phyloP scores from a whole-genome alignment of 2,329 filamentous ascomycete species.

The Aspergillus awamori region DNA sequence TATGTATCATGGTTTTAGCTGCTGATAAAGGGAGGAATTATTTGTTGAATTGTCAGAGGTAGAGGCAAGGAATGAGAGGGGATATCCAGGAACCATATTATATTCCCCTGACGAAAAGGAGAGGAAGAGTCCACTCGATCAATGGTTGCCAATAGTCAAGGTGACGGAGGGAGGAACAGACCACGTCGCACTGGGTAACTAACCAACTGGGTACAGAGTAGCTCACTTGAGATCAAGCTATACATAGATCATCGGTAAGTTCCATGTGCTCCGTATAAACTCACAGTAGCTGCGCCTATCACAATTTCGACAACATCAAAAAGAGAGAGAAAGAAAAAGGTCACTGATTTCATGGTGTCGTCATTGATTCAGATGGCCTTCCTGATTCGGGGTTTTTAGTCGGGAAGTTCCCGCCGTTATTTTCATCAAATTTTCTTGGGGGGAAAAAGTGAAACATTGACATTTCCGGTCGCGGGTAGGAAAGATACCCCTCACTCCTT shows the following conservation, averaged over 20 bases:
- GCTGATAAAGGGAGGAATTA: not conserved
- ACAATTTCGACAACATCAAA: not conserved
- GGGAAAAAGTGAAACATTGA: not conserved
- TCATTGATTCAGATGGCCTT: not conserved
- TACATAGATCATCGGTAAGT: not conserved
- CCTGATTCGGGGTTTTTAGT: not conserved
- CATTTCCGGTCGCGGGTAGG: not conserved
- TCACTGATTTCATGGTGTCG: slow-evolving; percentile 6
- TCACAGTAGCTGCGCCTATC: not conserved
- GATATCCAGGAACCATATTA: not conserved
- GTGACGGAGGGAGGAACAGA: slow-evolving; percentile 6
- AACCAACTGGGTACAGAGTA: no score
- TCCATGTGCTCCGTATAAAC: not conserved
- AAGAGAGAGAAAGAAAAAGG: no score
- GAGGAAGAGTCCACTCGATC: not conserved
- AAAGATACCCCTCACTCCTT: not conserved
- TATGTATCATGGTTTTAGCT: no score
- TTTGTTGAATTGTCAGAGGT: not conserved
- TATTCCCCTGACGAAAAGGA: not conserved
- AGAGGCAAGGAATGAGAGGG: not conserved
- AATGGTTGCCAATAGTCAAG: slow-evolving; percentile 7
- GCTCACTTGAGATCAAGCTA: not conserved
- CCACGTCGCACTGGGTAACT: not conserved
- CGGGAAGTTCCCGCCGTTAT: not conserved
- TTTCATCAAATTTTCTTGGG: not conserved